A percentile compares a stretch with the other conserved stretches of the same genome.
phyloP scores from a whole-genome alignment of 2,329 filamentous ascomycete genomes.

The Neofusicoccum sp. region DNA sequence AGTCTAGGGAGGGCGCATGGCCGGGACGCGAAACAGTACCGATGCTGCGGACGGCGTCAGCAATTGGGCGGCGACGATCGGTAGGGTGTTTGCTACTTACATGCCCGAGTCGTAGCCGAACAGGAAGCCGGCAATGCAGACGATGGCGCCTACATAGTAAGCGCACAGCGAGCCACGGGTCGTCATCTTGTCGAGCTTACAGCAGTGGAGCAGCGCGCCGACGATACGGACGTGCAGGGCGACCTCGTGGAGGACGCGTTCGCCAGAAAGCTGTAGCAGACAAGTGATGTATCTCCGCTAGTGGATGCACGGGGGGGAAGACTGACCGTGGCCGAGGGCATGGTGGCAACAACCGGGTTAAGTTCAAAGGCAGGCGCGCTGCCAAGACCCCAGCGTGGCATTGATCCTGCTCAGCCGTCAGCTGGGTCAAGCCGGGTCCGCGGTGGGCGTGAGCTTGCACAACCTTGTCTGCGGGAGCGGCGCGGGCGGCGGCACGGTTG shows the following conservation, averaged over 20 bases:
- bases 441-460: not conserved
- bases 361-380: not conserved
- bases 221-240: not conserved
- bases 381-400: slow-evolving; percentile 9
- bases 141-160: slow-evolving; percentile 52
- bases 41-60: slow-evolving; percentile 35
- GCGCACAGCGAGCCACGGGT: slow-evolving; percentile 43
- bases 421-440: not conserved
- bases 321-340: not conserved
- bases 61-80: not conserved
- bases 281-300: no score
- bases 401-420: not conserved
- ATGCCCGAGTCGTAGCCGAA: slow-evolving; percentile 46
- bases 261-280: no score
- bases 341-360: not conserved
- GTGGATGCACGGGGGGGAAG: no score
- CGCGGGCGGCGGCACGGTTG: not conserved
- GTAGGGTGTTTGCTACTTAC: slow-evolving; percentile 11
- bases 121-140: slow-evolving; percentile 53
- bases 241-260: not conserved
- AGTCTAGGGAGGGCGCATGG: slow-evolving; percentile 20
- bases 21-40: slow-evolving; percentile 28
- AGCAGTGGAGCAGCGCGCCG: not conserved
- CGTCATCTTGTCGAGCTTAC: slow-evolving; percentile 5
- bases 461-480: slow-evolving; percentile 15